Base-by-base conservation (phyloP, 768 basidiomycete species). In the Calocera cornea region DNA sequence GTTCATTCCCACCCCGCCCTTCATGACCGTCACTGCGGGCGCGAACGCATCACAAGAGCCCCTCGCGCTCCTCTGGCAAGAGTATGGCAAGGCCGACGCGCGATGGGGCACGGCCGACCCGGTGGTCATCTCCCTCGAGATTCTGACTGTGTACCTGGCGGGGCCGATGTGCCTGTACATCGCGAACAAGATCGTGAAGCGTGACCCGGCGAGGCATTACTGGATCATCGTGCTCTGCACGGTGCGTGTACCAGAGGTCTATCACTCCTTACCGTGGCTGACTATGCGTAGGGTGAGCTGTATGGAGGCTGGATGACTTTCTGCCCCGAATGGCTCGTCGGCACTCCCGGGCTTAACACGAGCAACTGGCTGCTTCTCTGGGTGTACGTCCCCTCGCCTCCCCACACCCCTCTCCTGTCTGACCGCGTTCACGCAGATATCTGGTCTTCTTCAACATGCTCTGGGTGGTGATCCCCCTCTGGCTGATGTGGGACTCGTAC, bases 261-360 rank as follows among this genome's bases (percentile, higher is more conserved):
- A 60, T 65, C 36, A 64, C 5, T 14, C 7, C 14, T 38, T 14
- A 14, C 36, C 68, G n/a, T 65, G 65, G 2, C 50, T 38, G 34
- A 66, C 19, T 16, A 31, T 60, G 31, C 31, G 27, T 60, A 60
- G 54, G 54, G 80, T 2, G 90, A 92, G 73, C 72, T 92, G 2
- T 90, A 91, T 68, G 89, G 90, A 72, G 87, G 87, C 34, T 91
- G 86, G 86, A 91, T 92, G 90, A 92, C 90, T 1, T 92, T 92
- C 77, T 87, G 86, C 72, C 90, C 90, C 0, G 90, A 92, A 76
- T 92, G 89, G 89, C 77, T 92, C 63, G 86, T 83, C 0, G 89
- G 88, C 22, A 88, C 84, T 72, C 84, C 86, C 0, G 88, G 82
- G 74, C 76, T 92, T 65, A 81, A 88, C 72, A 89, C 84, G 0